phyloP scores from a whole-genome alignment of 768 basidiomycete species.

The Amanita muscaria region DNA sequence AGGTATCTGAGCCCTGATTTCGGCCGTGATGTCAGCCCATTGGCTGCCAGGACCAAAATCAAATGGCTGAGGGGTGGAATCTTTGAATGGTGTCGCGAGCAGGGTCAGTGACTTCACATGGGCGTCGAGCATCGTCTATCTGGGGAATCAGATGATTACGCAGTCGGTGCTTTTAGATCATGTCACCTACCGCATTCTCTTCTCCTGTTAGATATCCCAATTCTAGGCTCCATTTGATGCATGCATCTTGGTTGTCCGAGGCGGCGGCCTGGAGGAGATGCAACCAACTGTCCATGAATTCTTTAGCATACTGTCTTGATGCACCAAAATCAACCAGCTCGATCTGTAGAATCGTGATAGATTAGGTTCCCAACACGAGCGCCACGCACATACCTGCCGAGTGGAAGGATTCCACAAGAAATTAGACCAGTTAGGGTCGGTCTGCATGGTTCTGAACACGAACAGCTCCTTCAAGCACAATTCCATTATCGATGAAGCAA shows the following conservation, averaged over 20 bases:
- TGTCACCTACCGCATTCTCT: conserved; percentile 59
- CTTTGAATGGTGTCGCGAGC: conserved; percentile 79
- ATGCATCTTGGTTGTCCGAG: conserved; percentile 52
- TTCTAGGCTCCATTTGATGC: conserved; percentile 64
- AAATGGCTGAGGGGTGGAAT: conserved; percentile 58
- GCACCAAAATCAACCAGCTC: conserved; percentile 96
- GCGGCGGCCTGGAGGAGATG: conserved; percentile 77
- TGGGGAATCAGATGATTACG: neutral
- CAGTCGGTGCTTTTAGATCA: neutral
- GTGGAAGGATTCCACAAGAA: conserved; percentile 78
- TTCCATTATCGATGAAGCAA: conserved; percentile 72
- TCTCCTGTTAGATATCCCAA: conserved; percentile 87
- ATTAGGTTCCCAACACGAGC: neutral
- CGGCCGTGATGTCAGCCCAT: conserved; percentile 66
- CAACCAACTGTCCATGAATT: conserved; percentile 87
- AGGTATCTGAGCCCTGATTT: conserved; percentile 77
- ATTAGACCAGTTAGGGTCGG: conserved; percentile 98
- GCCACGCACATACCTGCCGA: conserved; percentile 38
- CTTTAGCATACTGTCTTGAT: conserved; percentile 73
- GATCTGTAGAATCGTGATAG: conserved; percentile 32
- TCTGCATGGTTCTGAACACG: conserved; percentile 90
- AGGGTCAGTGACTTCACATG: conserved; percentile 79
- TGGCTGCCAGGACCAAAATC: conserved; percentile 59
- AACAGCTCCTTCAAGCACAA: conserved; percentile 89
- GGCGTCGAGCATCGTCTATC: conserved; percentile 75